These are phyloP conservation scores for Leonotis leonurus DNA, from an alignment of 257 asterid genomes.

Conservation along the genomic window DNA sequence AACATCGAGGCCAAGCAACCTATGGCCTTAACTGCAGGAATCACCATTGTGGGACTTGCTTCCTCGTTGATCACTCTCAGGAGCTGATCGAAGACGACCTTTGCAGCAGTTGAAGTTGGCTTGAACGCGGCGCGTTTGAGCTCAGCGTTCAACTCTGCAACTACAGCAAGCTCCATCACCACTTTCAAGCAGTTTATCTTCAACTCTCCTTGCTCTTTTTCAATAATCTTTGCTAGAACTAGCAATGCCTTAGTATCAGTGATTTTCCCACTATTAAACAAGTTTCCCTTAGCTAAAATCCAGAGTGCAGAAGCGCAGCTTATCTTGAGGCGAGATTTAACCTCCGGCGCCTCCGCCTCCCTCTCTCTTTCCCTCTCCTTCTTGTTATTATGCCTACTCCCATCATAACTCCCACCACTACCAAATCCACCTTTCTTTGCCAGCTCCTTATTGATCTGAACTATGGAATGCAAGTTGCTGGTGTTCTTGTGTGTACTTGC, in stretches of 20 bases:
- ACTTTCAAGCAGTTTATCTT: slow-evolving; percentile 35
- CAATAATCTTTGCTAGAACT: slow-evolving; percentile 45
- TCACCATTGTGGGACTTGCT: slow-evolving; percentile 10
- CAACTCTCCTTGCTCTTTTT: slow-evolving; percentile 39
- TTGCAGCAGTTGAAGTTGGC: slow-evolving; percentile 42
- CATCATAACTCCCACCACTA: slow-evolving; percentile 12
- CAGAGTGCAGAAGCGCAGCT: slow-evolving; percentile 43
- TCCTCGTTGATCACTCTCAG: slow-evolving; percentile 41
- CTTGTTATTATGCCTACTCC: slow-evolving; percentile 11
- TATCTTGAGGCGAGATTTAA: slow-evolving; percentile 33
- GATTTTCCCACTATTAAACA: slow-evolving; percentile 40
- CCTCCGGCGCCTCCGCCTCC: slow-evolving; percentile 35
- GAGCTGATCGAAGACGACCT: slow-evolving; percentile 57
- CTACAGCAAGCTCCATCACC: slow-evolving; percentile 53
- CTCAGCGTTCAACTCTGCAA: slow-evolving; percentile 40
- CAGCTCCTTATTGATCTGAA: slow-evolving; percentile 30
- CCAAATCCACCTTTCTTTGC: background rate
- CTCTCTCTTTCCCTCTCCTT: slow-evolving; percentile 31
- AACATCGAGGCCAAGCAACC: slow-evolving; percentile 55
- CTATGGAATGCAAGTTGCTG: slow-evolving; percentile 30
- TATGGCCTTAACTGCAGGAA: slow-evolving; percentile 37
- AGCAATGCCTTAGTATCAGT: slow-evolving; percentile 51
- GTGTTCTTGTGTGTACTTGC: slow-evolving; percentile 7
- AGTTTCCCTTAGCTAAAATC: slow-evolving; percentile 38
- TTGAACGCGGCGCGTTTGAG: slow-evolving; percentile 42